A percentile compares a stretch with the other conserved stretches of the same genome.
Conservation (phyloP, 2,329 filamentous ascomycete species). For the Blastomyces emzantsi region DNA sequence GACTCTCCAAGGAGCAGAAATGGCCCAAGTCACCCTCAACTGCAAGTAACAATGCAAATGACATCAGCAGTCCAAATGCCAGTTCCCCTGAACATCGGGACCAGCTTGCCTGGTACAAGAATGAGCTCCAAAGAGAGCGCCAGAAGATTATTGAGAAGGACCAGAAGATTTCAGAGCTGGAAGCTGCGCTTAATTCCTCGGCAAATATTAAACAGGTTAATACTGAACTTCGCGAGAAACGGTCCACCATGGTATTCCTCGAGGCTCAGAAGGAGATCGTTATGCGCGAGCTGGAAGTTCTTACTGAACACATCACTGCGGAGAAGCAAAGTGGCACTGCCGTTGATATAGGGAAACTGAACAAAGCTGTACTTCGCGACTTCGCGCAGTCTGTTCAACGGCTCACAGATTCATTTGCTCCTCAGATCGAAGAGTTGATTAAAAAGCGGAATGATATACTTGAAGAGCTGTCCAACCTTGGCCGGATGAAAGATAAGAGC, state of each 20-base stretch:
- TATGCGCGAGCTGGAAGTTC: constrained; percentile 79
- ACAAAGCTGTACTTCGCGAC: constrained; percentile 53
- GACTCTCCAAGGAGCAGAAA: constrained; percentile 51
- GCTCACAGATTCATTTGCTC: constrained; percentile 69
- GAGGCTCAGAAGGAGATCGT: constrained; percentile 95
- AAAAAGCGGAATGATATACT: constrained; percentile 74
- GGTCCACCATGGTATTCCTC: constrained; percentile 88
- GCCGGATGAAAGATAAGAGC: constrained; percentile 81
- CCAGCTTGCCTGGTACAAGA: constrained; percentile 56
- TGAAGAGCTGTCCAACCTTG: constrained; percentile 74
- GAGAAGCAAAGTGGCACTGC: constrained; percentile 76
- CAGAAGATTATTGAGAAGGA: constrained; percentile 79
- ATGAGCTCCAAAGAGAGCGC: constrained; percentile 72
- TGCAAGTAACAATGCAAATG: constrained; percentile 41
- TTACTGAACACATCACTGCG: constrained; percentile 78
- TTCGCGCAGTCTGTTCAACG: constrained; percentile 54
- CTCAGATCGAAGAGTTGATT: constrained; percentile 76
- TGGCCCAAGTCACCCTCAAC: constrained; percentile 61
- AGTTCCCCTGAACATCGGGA: constrained; percentile 48
- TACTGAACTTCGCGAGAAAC: constrained; percentile 80
- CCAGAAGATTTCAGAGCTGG: constrained; percentile 73
- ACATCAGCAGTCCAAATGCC: constrained; percentile 64
- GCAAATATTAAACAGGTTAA: constrained; percentile 66
- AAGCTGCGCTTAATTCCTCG: constrained; percentile 49
- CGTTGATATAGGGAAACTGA: constrained; percentile 65